These are phyloP conservation scores for Trichomonas gallinae DNA, from an alignment of 208 protist genomes.

Conservation along the genomic window DNA sequence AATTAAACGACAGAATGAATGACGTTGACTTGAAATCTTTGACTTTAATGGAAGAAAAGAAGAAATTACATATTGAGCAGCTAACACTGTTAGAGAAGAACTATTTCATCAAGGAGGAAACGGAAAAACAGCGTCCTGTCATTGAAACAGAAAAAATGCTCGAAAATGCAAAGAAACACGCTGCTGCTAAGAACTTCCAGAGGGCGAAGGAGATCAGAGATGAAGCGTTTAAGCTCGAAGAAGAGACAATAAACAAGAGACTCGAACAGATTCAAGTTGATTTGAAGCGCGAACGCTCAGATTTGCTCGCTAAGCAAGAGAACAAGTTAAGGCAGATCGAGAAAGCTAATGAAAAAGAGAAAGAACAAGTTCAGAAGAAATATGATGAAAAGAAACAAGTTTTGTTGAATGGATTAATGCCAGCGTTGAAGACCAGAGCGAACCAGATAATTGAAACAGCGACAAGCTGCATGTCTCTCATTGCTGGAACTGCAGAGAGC, in stretches of 20 bases:
- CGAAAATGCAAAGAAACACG: neutral
- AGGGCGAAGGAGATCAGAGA: neutral
- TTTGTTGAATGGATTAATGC: neutral
- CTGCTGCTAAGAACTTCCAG: neutral
- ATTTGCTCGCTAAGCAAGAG: neutral
- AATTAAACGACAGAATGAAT: neutral
- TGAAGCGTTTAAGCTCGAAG: neutral
- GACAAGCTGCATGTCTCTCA: neutral
- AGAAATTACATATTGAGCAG: neutral
- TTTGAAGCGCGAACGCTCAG: neutral
- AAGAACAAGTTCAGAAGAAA: neutral
- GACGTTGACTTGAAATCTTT: neutral
- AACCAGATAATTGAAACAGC: neutral
- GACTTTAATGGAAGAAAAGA: neutral
- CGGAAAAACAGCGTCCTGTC: neutral
- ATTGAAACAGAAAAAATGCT: neutral
- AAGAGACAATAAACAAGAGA: neutral
- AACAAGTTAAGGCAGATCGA: neutral
- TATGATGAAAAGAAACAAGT: neutral
- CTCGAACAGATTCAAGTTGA: neutral
- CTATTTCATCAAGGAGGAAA: neutral
- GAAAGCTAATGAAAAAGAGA: neutral
- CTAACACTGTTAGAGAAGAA: neutral
- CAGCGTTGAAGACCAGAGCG: neutral
- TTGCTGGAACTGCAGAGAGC: neutral